These are phyloP conservation scores for Saturnispora dispora DNA, from an alignment of 805 yeast species.

Conservation along the genomic window DNA sequence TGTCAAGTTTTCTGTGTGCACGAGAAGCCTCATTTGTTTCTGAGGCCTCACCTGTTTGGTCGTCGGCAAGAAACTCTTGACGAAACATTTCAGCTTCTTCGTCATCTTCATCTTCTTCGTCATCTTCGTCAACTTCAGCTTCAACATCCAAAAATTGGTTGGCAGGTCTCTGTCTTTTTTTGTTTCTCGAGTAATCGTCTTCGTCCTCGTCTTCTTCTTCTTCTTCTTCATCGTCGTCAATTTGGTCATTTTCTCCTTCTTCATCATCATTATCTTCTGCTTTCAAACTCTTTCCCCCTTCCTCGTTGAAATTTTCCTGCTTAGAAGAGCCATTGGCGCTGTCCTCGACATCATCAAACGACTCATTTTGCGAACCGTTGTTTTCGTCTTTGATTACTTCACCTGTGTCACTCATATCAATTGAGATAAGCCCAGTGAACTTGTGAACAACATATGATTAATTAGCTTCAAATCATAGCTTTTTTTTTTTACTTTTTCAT, in stretches of 20 bases:
- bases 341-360: background rate
- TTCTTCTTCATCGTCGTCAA: slow-evolving; percentile 19
- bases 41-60: slow-evolving; percentile 34
- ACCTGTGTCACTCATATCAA: background rate
- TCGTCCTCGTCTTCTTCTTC: slow-evolving; percentile 41
- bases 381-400: background rate
- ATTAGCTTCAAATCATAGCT: background rate
- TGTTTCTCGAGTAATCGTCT: slow-evolving; percentile 40
- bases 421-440: background rate
- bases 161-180: slow-evolving; percentile 42
- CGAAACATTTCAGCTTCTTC: slow-evolving; percentile 86
- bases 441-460: background rate
- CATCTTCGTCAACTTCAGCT: slow-evolving; percentile 98
- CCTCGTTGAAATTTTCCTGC: background rate
- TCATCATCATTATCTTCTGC: background rate
- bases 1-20: slow-evolving; percentile 84
- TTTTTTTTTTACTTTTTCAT: background rate
- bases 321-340: background rate
- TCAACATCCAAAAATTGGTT: slow-evolving; percentile 96
- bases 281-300: background rate
- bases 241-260: slow-evolving; percentile 20
- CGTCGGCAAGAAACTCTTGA: slow-evolving; percentile 76
- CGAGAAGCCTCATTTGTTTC: slow-evolving; percentile 52
- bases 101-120: slow-evolving; percentile 86
- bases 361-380: background rate